Conservation (phyloP, 2,329 filamentous ascomycete species). For the Alternaria conjuncta region DNA sequence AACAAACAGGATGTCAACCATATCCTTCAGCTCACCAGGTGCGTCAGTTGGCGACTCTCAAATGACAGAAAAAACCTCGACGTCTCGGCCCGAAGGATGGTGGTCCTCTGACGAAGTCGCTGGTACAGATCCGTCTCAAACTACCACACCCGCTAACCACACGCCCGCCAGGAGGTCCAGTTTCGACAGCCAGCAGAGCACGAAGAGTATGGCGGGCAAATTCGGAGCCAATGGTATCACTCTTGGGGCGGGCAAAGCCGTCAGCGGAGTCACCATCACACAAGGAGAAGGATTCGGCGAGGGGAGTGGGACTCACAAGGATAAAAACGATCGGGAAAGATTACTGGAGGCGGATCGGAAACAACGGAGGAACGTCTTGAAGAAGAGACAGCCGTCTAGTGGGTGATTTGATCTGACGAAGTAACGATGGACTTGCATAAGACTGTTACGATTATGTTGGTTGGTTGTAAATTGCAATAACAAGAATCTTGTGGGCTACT, state of each 20-base stretch:
- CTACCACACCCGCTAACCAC: slow-evolving; percentile 22
- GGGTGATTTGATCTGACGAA: not conserved
- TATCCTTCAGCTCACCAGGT: slow-evolving; percentile 26
- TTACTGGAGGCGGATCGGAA: slow-evolving; percentile 6
- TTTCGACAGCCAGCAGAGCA: slow-evolving; percentile 38
- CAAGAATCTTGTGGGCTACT: not conserved
- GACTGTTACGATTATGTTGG: not conserved
- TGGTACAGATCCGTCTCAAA: slow-evolving; percentile 35
- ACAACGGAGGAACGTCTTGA: slow-evolving; percentile 8
- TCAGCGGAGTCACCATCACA: slow-evolving; percentile 36
- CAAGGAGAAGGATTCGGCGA: slow-evolving; percentile 23
- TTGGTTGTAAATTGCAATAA: not conserved
- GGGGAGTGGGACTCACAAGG: not conserved
- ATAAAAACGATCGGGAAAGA: slow-evolving; percentile 3
- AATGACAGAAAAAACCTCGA: slow-evolving; percentile 37
- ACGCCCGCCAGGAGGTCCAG: slow-evolving; percentile 19
- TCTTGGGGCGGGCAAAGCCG: slow-evolving; percentile 40
- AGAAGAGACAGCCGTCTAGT: slow-evolving; percentile 4
- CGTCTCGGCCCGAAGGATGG: slow-evolving; percentile 47
- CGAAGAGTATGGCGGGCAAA: slow-evolving; percentile 25
- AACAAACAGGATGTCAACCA: slow-evolving; percentile 16
- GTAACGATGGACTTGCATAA: not conserved
- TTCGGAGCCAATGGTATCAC: slow-evolving; percentile 45
- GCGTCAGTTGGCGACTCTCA: slow-evolving; percentile 35
- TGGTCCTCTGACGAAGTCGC: slow-evolving; percentile 49